Evolutionary conservation across 2,329 filamentous ascomycete genomes (phyloP).

Genomic region (Ophiocordyceps sinensis): DNA sequence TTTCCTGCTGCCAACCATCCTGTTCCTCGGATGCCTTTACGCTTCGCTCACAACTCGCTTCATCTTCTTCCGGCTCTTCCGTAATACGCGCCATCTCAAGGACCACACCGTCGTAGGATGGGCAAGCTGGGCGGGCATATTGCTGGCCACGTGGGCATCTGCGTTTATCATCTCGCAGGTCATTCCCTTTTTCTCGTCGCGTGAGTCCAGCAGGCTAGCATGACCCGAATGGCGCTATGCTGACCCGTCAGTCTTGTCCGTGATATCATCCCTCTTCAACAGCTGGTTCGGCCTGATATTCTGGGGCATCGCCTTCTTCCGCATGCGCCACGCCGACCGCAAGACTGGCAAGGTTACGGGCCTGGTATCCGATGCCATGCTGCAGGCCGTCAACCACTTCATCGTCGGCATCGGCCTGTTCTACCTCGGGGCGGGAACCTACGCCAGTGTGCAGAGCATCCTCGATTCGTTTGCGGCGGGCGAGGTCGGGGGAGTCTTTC

Average conservation of each 20-base stretch:
- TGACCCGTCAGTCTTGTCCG: slow-evolving; percentile 40
- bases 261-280: slow-evolving; percentile 77
- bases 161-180: slow-evolving; percentile 87
- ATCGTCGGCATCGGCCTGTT: slow-evolving; percentile 66
- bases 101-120: slow-evolving; percentile 73
- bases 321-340: slow-evolving; percentile 54
- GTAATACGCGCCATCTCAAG: slow-evolving; percentile 62
- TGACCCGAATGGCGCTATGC: not conserved
- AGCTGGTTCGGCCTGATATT: slow-evolving; percentile 94
- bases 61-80: slow-evolving; percentile 84
- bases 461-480: slow-evolving; percentile 54
- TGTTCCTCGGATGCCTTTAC: slow-evolving; percentile 84
- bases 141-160: slow-evolving; percentile 59
- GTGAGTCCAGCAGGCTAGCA: slow-evolving; percentile 20
- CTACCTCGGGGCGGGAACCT: slow-evolving; percentile 72
- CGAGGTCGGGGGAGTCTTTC: slow-evolving; percentile 57
- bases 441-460: slow-evolving; percentile 61
- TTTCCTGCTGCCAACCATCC: slow-evolving; percentile 90
- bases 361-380: slow-evolving; percentile 31
- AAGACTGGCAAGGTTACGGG: slow-evolving; percentile 36
- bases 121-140: slow-evolving; percentile 61
- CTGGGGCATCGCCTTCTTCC: slow-evolving; percentile 71
- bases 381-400: slow-evolving; percentile 50
- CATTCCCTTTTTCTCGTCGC: slow-evolving; percentile 82
- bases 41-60: slow-evolving; percentile 83